Evolutionary conservation across 345 rosid species (phyloP), one percentile per base, ranked within the genome.

Genomic region (Syzygium grande): DNA sequence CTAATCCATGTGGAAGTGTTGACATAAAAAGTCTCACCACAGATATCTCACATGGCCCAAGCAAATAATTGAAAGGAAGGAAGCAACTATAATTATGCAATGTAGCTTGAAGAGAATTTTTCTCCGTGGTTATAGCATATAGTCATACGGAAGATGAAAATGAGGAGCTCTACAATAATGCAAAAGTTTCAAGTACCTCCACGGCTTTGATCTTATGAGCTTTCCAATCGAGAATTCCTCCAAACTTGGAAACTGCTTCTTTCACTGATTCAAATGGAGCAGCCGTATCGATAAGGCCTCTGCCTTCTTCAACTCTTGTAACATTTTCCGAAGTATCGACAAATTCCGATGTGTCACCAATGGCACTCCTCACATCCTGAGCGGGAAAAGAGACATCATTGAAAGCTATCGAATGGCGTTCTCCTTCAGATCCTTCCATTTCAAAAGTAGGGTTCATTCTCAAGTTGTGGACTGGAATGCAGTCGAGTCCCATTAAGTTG

Each of bases 161-260:
- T 46, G 49, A 29, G 49, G 17, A 55, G 51, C 29, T 38, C 17
- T 23, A 34, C 13, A 85, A 56, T 41, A 27, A 85, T 23, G 68
- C 73, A 38, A 46, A 87, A 58, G 86, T 49, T 54, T 61, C 5
- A 49, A 21, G 65, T 93, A 97, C 99, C 98, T 96, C 98, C 88
- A 95, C 93, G 25, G 95, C 92, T 92, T 94, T 92, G 90, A 94
- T 87, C 92, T 90, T 94, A 88, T 96, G 99, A 68, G 97, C 99
- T 92, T 96, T 97, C 99, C 99, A 97, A 86, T 97, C 99, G 78
- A 95, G 95, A 88, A 96, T 96, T 87, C 99, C 99, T 22, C 99
- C 99, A 89, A 97, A 96, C 92, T 93, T 96, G 78, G 99, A 96
- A 90, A 97, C 99, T 85, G 94, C 99, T 90, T 94, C 96, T 93